These are phyloP conservation scores for Sclerotinia trifoliorum DNA, from an alignment of 2,329 filamentous ascomycete species.

Conservation along the genomic window DNA sequence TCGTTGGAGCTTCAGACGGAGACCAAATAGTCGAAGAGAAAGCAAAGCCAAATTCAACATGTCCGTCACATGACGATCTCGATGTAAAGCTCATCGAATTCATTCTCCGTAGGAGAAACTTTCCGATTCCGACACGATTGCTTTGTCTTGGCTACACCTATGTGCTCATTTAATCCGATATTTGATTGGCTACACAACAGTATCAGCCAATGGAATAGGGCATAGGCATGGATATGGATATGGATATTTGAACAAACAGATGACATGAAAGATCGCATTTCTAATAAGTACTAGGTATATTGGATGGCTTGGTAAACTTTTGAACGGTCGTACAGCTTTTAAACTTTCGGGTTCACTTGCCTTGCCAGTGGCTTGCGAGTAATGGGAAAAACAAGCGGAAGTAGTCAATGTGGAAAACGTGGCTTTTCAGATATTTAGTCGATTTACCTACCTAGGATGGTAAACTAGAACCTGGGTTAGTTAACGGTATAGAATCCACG, in stretches of 20 bases:
- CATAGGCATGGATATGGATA: not conserved
- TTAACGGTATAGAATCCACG: not conserved
- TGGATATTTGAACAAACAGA: not conserved
- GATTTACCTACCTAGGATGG: not conserved
- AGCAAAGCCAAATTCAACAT: not conserved
- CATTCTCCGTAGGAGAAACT: not conserved
- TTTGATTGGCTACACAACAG: not conserved
- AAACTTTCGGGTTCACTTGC: not conserved
- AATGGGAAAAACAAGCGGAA: no score
- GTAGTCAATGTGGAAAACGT: no score
- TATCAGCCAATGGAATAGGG: no score
- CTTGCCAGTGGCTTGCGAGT: no score
- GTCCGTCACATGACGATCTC: not conserved
- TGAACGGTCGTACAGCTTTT: not conserved
- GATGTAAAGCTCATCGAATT: not conserved
- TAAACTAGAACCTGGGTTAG: not conserved
- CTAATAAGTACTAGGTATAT: not conserved
- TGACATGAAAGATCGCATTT: conserved; percentile 1
- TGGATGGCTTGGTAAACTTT: not conserved
- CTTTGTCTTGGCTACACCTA: not conserved
- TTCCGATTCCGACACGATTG: not conserved
- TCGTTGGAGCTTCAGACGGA: no score
- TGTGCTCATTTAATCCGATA: not conserved
- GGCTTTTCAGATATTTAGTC: not conserved
- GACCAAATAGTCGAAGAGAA: not conserved